Evolutionary conservation across 192 early-diverging fungal genomes (phyloP).

Genomic region (Coemansia sp.): DNA sequence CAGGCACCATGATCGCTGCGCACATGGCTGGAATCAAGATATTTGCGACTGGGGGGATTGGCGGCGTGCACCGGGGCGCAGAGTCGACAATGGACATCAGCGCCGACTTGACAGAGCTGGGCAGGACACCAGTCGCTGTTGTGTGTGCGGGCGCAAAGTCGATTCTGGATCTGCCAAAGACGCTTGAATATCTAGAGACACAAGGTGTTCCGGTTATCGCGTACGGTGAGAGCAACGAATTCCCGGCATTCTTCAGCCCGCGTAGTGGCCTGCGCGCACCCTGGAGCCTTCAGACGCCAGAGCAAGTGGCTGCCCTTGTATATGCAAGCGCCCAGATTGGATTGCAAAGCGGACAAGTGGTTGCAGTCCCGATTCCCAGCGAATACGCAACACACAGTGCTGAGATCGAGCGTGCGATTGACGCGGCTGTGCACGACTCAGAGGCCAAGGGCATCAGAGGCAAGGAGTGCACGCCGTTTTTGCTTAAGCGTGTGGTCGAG

Average conservation of each 20-base stretch:
- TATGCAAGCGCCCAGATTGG: constrained; percentile 61
- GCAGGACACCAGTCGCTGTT: constrained; percentile 87
- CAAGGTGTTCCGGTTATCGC: constrained; percentile 91
- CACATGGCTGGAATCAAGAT: constrained; percentile 80
- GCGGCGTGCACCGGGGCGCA: constrained; percentile 88
- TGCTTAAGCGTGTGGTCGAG: constrained; percentile 81
- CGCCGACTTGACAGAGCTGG: constrained; percentile 91
- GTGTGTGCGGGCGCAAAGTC: constrained; percentile 96
- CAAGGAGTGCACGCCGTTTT: constrained; percentile 90
- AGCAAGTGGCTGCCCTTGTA: constrained; percentile 50
- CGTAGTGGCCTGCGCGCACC: constrained; percentile 60
- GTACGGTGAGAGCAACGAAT: constrained; percentile 62
- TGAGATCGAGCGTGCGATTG: constrained; percentile 70
- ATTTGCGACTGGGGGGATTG: constrained; percentile 97
- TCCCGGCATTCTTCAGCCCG: constrained; percentile 92
- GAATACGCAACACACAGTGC: constrained; percentile 61
- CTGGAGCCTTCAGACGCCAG: constrained; percentile 39
- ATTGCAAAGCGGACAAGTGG: constrained; percentile 75
- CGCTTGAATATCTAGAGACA: constrained; percentile 89
- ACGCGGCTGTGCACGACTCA: constrained; percentile 69
- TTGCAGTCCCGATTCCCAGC: constrained; percentile 87
- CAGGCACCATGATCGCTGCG: constrained; percentile 88
- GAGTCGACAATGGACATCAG: constrained; percentile 81
- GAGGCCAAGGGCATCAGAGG: constrained; percentile 65
- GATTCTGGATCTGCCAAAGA: constrained; percentile 91